Evolutionary conservation across 495 filamentous ascomycete species (phyloP), one percentile per base, ranked within the genome.

Genomic region (Podospora sp.): DNA sequence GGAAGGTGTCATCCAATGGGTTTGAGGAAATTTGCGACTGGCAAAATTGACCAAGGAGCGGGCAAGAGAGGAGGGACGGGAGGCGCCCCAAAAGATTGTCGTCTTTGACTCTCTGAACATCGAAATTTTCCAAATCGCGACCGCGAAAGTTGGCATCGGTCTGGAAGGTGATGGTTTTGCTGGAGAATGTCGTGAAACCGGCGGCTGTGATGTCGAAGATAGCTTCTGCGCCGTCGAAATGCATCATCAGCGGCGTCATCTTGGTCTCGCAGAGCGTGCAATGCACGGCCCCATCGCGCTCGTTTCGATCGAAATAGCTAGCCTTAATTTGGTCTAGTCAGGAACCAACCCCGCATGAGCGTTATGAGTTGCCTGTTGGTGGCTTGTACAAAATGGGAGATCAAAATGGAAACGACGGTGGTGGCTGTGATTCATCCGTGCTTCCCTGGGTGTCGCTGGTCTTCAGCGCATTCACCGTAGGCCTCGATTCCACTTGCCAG

Each of bases 281-380:
- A 6, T 18, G 26, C 22, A 56, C 52, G 20, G 49, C 14, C 16
- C 40, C 40, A 46, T 46, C 40, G 56, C 6, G 56, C n/a, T 29
- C 29, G 57, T 29, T 60, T 60, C 20, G 25, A 46, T 60, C 14
- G 36, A 33, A 36, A 60, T 36, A 60, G 26, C 57, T 29, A 35
- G 25, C 14, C 57, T 29, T 60, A 35, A 60, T 35, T 35, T 33
- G 29, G 57, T 35, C 57, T 60, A 60, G 57, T 60, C 57, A 60
- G 57, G 57, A 6, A 60, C 57, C 12, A 29, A 1, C 12, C n/a
- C 24, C 57, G 29, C 26, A 11, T n/a, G 57, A 35, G 57, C 29
- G 25, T 60, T 60, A 18, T 36, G 57, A 60, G 26, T 60, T 26
- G 57, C 29, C 21, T 11, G 6, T 14, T 25, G 14, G 57, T 22